Evolutionary conservation across 805 yeast species (phyloP), one percentile per base, ranked within the genome.

Genomic region (Scheffersomyces ergatensis): DNA sequence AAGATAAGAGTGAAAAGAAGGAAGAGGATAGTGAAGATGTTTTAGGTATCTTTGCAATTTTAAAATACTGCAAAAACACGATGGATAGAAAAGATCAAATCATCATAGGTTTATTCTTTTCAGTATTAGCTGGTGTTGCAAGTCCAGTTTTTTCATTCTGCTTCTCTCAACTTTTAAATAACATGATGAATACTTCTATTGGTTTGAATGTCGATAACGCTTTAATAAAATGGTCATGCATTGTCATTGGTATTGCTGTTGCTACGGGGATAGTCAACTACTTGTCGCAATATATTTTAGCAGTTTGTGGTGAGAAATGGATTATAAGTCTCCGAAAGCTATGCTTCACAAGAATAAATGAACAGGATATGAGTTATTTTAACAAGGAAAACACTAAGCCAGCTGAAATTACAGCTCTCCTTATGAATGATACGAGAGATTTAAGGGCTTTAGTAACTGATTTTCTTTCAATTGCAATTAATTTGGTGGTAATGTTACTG

Each of bases 361-460:
- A 62, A 2, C 85, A 83, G 45, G 75, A 75, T 21, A 49, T 77
- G 52, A 20, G 24, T 7, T 20, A 16, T 9, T 87, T 85, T 82
- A 65, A 63, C 18, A 48, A 52, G 2, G 60, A 64, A 13, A 51
- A 46, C 11, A 63, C 58, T 41, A 67, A 63, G 30, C 68, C 80
- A 2, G 75, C 79, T 26, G 83, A 76, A 47, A 50, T 85, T 12
- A 72, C 83, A 16, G 78, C 95, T 0, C 66, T 90, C 14, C 48
- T 92, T 2, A 67, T 90, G 73, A 89, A 87, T 55, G 97, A 93
- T 56, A 61, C 87, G 0, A 79, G 96, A 50, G 96, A 89, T 51
- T 62, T 87, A 44, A 72, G 96, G 45, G 61, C 70, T 0, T 61
- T 90, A 27, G 72, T 87, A 1, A 71, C 87, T 0, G 80, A 80